A percentile compares a stretch with the other conserved stretches of the same genome.
Conservation (phyloP, 306 rosid genomes). For the Trichosanthes truncata region DNA sequence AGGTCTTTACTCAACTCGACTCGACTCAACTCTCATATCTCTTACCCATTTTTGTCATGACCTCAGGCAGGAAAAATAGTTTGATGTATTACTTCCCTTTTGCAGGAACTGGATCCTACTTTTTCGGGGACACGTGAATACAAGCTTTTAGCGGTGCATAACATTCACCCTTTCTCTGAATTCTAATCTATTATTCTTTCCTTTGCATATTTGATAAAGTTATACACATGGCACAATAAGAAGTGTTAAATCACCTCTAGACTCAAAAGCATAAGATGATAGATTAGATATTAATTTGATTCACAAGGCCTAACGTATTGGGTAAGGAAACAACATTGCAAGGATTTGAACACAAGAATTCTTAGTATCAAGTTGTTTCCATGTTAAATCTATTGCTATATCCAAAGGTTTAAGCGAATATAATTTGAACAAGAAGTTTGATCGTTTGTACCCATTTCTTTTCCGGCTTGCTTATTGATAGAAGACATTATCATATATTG, state of each 20-base stretch:
- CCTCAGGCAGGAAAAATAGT: neutral
- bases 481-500: neutral
- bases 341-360: neutral
- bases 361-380: neutral
- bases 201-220: neutral
- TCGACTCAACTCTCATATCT: neutral
- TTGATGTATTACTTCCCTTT: constrained; percentile 12
- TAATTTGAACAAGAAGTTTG: neutral
- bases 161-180: neutral
- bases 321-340: neutral
- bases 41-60: neutral
- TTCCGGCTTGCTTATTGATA: neutral
- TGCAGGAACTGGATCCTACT: constrained; percentile 86
- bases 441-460: neutral
- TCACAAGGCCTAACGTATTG: neutral
- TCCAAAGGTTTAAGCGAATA: neutral
- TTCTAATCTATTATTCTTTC: neutral
- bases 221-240: neutral
- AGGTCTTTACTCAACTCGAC: constrained; percentile 35
- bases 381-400: neutral
- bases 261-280: neutral
- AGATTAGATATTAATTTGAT: neutral
- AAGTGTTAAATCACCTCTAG: neutral
- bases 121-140: constrained; percentile 88
- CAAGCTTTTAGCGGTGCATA: constrained; percentile 58